These are phyloP conservation scores for Fusarium verrucosum DNA, from an alignment of 2,329 filamentous ascomycete genomes.

Conservation along the genomic window DNA sequence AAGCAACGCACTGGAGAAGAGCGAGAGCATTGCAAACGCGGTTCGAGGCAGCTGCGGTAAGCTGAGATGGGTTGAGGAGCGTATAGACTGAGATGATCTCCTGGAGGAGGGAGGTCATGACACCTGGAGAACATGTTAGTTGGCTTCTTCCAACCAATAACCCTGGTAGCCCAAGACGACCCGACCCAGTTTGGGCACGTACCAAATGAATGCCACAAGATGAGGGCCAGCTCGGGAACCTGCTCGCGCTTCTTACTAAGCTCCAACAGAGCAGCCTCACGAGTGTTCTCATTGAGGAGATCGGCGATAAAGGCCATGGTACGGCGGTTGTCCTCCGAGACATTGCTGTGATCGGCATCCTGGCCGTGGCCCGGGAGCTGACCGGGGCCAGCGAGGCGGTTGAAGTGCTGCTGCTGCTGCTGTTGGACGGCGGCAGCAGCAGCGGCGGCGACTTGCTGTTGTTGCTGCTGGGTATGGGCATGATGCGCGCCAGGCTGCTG, in stretches of 20 bases:
- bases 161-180: constrained; percentile 10
- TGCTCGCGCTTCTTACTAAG: constrained; percentile 99
- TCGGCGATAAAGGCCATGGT: constrained; percentile 95
- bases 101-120: constrained; percentile 97
- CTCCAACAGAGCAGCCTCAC: constrained; percentile 91
- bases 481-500: constrained; percentile 66
- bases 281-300: constrained; percentile 83
- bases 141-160: constrained; percentile 14
- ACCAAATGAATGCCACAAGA: constrained; percentile 99
- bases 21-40: constrained; percentile 97
- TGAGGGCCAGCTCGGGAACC: constrained; percentile 93
- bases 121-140: constrained; percentile 65
- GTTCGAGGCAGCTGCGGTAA: constrained; percentile 97
- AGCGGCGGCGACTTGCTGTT: constrained; percentile 49
- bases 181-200: constrained; percentile 49
- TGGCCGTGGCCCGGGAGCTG: constrained; percentile 61
- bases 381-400: constrained; percentile 67
- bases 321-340: constrained; percentile 89
- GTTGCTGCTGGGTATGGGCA: constrained; percentile 67
- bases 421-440: constrained; percentile 63
- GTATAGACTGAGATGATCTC: constrained; percentile 99
- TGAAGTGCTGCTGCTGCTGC: constrained; percentile 71
- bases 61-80: constrained; percentile 92
- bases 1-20: constrained; percentile 94
- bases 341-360: constrained; percentile 69